Percentiles rank a stretch among this genome's conserved stretches.
phyloP scores from a whole-genome alignment of 2,329 filamentous ascomycete species.

The Trichoderma breve region DNA sequence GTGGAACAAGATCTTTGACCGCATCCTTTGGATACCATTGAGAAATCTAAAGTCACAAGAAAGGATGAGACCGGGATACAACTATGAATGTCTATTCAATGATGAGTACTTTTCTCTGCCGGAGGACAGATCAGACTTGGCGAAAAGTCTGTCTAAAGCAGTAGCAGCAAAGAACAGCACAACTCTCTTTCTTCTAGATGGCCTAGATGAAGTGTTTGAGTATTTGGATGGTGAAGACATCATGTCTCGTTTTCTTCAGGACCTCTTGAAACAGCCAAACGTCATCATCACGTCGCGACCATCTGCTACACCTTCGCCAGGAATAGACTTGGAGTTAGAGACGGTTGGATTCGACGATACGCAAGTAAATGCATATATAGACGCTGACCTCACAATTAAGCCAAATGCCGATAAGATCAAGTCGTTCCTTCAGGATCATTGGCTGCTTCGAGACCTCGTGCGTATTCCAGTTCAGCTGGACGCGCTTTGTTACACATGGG shows the following conservation, averaged over 20 bases:
- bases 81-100: conserved; percentile 27
- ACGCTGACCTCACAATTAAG: not conserved
- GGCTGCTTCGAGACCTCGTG: conserved; percentile 36
- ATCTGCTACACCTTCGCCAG: conserved; percentile 21
- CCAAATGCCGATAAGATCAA: conserved; percentile 26
- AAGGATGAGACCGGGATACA: conserved; percentile 22
- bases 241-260: conserved; percentile 27
- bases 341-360: conserved; percentile 39
- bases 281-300: conserved; percentile 44
- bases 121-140: conserved; percentile 16
- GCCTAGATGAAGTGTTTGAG: conserved; percentile 41
- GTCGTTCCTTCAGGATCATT: conserved; percentile 34
- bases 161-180: conserved; percentile 12
- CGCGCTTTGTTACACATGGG: conserved; percentile 42
- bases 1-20: conserved; percentile 31
- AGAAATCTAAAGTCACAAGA: conserved; percentile 32
- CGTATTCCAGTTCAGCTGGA: conserved; percentile 46
- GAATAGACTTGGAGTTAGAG: conserved; percentile 38
- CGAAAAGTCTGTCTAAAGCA: conserved; percentile 22
- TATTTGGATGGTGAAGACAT: conserved; percentile 18
- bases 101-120: conserved; percentile 31
- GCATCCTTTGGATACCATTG: conserved; percentile 41
- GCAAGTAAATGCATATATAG: conserved; percentile 35
- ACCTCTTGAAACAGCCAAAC: conserved; percentile 35
- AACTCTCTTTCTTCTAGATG: conserved; percentile 43